Percentiles rank a stretch among this genome's conserved stretches.
Evolutionary conservation across 257 asterid species (phyloP).

Genomic region (Knoxia roxburghii): DNA sequence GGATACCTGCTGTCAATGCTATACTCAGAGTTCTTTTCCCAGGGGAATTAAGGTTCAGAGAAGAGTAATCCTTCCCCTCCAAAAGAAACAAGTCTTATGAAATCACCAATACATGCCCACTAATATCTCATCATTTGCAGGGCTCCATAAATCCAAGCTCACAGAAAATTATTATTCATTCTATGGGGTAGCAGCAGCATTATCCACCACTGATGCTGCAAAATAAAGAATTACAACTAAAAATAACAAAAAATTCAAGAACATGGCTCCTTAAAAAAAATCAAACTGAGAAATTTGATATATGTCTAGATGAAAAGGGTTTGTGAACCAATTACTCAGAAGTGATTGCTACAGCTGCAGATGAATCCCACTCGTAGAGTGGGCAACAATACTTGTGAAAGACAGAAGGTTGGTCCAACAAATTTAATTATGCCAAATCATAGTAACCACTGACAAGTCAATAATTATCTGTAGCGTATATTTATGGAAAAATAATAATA

Average conservation of each 20-base stretch:
- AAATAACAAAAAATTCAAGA: not conserved
- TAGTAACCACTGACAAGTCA: conserved; percentile 7
- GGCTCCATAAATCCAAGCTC: not conserved
- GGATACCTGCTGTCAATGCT: too few species aligned
- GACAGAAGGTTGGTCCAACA: conserved; percentile 12
- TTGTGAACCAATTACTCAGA: too few species aligned
- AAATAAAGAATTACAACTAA: not conserved
- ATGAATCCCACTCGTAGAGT: conserved; percentile 7
- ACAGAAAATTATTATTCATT: not conserved
- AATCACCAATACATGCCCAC: conserved; percentile 2
- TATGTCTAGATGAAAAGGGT: not conserved
- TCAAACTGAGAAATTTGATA: too few species aligned
- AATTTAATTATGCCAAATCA: conserved; percentile 17
- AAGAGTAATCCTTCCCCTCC: too few species aligned
- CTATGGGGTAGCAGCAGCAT: not conserved
- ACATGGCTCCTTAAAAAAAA: too few species aligned
- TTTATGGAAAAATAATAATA: too few species aligned
- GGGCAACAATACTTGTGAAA: conserved; percentile 16
- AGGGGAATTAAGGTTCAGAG: too few species aligned
- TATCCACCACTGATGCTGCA: conserved; percentile 1
- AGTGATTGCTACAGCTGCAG: conserved; percentile 1
- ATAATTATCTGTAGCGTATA: not conserved
- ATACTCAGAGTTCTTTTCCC: too few species aligned
- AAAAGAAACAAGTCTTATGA: too few species aligned
- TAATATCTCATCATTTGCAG: conserved; percentile 15